These are phyloP conservation scores for Solanum hybrid DNA, from an alignment of 305 asterid species.

Conservation along the genomic window DNA sequence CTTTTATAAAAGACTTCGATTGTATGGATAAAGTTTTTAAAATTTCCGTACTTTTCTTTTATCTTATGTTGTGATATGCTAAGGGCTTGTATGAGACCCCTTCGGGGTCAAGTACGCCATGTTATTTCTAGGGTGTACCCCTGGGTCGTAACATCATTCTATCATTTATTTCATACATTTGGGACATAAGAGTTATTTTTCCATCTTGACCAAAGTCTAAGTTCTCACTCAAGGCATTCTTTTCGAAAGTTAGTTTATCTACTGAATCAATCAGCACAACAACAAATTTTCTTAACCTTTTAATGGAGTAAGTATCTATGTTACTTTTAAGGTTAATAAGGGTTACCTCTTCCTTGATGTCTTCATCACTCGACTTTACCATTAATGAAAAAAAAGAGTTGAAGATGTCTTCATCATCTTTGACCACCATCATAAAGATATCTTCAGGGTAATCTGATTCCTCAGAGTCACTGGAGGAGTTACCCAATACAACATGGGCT, in stretches of 20 bases:
- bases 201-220: not conserved
- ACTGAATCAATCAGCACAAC: not conserved
- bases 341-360: not conserved
- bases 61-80: too few relatives aligned
- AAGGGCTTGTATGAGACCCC: too few relatives aligned
- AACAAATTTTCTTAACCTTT: not conserved
- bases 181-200: not conserved
- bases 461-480: not conserved
- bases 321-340: not conserved
- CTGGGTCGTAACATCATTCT: too few relatives aligned
- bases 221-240: not conserved
- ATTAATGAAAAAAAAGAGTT: not conserved
- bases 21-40: too few relatives aligned
- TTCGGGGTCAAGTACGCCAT: too few relatives aligned
- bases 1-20: too few relatives aligned
- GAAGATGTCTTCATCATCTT: not conserved
- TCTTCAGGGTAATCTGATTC: not conserved
- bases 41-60: too few relatives aligned
- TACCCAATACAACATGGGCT: not conserved
- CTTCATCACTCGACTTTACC: not conserved
- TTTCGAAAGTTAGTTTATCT: not conserved
- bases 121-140: too few relatives aligned
- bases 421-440: not conserved
- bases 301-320: not conserved
- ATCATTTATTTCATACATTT: not conserved